Percentiles rank a stretch among this genome's conserved stretches.
Conservation (phyloP, 108 stramenopile genomes). For the Nitzschia palea region DNA sequence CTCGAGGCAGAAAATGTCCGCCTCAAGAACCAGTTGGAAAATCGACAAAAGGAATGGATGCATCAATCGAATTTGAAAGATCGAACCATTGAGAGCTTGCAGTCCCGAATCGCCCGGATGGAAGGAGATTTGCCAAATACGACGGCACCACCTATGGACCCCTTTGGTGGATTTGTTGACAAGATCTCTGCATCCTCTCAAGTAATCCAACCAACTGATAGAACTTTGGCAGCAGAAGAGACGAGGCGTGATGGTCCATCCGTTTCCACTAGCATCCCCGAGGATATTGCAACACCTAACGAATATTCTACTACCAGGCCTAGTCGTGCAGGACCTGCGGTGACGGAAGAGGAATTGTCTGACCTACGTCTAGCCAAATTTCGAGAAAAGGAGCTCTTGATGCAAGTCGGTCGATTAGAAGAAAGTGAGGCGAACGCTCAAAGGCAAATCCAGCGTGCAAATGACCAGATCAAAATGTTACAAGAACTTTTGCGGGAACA, state of each 20-base stretch:
- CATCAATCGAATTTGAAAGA: constrained; percentile 15
- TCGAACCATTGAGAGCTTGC: constrained; percentile 6
- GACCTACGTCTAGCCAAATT: neutral
- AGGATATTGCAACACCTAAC: neutral
- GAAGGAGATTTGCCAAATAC: neutral
- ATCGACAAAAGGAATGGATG: constrained; percentile 6
- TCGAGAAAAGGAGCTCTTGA: constrained; percentile 10
- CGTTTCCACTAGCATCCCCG: neutral
- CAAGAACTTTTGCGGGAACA: neutral
- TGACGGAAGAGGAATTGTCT: neutral
- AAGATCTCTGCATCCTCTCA: neutral
- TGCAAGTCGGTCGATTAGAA: neutral
- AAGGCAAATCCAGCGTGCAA: neutral
- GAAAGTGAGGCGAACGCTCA: constrained; percentile 4
- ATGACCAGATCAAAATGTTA: neutral
- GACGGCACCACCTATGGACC: neutral
- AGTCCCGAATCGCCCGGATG: neutral
- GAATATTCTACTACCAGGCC: neutral
- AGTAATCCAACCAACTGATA: neutral
- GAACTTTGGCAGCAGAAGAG: neutral
- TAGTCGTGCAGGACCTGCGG: neutral
- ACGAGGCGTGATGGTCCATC: neutral
- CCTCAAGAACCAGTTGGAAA: neutral
- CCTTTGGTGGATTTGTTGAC: neutral
- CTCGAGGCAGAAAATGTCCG: constrained; percentile 1